These are phyloP conservation scores for Trifolium subterraneum DNA, from an alignment of 306 rosid species.

Conservation along the genomic window DNA sequence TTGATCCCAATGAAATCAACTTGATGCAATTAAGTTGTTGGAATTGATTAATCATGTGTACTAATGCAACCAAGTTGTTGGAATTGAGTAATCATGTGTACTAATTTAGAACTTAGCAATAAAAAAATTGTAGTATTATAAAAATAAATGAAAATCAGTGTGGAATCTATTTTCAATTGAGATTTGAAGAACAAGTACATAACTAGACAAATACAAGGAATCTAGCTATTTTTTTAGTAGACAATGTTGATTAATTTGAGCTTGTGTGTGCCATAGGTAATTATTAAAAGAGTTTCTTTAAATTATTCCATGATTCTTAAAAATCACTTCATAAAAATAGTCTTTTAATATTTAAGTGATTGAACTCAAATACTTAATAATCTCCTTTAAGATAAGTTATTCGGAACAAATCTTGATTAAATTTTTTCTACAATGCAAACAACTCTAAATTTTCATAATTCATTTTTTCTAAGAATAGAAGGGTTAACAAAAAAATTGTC, in stretches of 20 bases:
- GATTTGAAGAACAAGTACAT: background rate
- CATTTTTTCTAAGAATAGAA: fast-evolving
- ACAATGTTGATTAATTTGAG: too few species aligned
- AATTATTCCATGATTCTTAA: too few species aligned
- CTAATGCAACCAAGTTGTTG: background rate
- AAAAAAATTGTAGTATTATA: background rate
- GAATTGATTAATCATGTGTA: background rate
- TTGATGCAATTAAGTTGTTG: background rate
- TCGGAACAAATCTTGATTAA: too few species aligned
- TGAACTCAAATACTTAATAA: too few species aligned
- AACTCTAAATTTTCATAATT: too few species aligned
- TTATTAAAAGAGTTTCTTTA: too few species aligned
- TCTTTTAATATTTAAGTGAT: too few species aligned
- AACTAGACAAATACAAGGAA: background rate
- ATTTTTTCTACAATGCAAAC: too few species aligned
- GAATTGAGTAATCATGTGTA: background rate
- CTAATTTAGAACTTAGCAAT: background rate
- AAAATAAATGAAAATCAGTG: background rate
- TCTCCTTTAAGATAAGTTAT: too few species aligned
- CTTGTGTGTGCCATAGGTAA: background rate
- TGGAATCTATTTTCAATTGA: background rate
- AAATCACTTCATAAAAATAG: too few species aligned
- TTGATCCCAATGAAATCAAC: background rate
- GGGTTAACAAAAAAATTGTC: too few species aligned
- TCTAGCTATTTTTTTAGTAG: too few species aligned